Evolutionary conservation across 2,329 filamentous ascomycete species (phyloP).

Genomic region (Colletotrichum somersetense): DNA sequence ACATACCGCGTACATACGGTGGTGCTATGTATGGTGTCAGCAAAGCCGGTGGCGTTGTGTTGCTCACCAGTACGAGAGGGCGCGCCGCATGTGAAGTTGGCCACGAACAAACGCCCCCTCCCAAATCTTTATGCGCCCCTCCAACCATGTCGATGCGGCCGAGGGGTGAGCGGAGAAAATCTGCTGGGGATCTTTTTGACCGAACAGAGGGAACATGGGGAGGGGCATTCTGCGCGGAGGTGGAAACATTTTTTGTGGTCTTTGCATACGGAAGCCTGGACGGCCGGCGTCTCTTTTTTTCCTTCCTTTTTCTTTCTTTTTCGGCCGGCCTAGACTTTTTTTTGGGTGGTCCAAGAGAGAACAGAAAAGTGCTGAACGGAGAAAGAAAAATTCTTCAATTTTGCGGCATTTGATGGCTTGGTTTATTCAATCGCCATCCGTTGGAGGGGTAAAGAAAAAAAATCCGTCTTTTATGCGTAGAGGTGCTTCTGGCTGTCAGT

Average conservation of each 20-base stretch:
- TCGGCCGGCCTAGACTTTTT: constrained; percentile 31
- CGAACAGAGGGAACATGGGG: background rate
- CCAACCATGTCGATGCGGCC: background rate
- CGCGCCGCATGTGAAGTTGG: constrained; percentile 24
- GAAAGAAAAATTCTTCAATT: background rate
- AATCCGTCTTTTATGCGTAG: constrained; percentile 12
- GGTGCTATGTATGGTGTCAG: background rate
- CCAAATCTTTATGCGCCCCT: background rate
- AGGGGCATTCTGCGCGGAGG: background rate
- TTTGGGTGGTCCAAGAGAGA: no score
- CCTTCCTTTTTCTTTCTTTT: background rate
- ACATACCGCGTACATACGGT: background rate
- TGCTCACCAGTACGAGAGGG: background rate
- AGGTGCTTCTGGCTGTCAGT: background rate
- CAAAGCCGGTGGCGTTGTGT: background rate
- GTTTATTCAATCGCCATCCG: background rate
- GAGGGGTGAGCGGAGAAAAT: background rate
- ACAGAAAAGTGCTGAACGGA: no score
- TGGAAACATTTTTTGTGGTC: background rate
- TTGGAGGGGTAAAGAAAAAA: background rate
- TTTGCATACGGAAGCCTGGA: background rate
- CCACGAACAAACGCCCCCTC: background rate
- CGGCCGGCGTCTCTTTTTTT: constrained; percentile 7
- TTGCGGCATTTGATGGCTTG: constrained; percentile 12
- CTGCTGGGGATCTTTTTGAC: background rate